Evolutionary conservation across 2,329 filamentous ascomycete genomes (phyloP).

Genomic region (Coniochaeta prunicola): DNA sequence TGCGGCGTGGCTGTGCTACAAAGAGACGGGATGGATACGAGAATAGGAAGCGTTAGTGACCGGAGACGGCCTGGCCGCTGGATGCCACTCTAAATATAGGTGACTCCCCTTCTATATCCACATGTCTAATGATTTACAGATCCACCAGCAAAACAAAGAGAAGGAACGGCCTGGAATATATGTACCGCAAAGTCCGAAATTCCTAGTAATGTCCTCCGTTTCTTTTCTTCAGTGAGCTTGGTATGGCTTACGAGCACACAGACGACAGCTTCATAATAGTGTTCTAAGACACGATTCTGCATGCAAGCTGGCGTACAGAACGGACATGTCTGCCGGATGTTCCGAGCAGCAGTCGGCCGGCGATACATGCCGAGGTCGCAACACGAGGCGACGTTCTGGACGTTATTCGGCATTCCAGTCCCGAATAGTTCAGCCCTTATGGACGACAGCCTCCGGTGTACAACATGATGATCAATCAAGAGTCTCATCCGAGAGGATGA

Average conservation of each 20-base stretch:
- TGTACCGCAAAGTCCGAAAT: too few species aligned
- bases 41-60: not conserved
- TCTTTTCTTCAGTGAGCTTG: too few species aligned
- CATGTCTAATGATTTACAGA: not conserved
- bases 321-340: not conserved
- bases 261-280: too few species aligned
- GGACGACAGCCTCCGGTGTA: not conserved
- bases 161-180: too few species aligned
- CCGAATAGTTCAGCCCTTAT: not conserved
- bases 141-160: not conserved
- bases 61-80: not conserved
- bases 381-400: not conserved
- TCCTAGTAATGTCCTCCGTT: too few species aligned
- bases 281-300: too few species aligned
- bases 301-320: too few species aligned
- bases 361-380: not conserved
- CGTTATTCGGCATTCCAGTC: not conserved
- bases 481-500: not conserved
- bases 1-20: not conserved
- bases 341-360: not conserved
- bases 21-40: not conserved
- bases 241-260: too few species aligned
- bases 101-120: not conserved
- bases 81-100: not conserved
- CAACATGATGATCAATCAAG: not conserved